phyloP scores from a whole-genome alignment of 2,329 filamentous ascomycete species.

The Penicillium sp. region DNA sequence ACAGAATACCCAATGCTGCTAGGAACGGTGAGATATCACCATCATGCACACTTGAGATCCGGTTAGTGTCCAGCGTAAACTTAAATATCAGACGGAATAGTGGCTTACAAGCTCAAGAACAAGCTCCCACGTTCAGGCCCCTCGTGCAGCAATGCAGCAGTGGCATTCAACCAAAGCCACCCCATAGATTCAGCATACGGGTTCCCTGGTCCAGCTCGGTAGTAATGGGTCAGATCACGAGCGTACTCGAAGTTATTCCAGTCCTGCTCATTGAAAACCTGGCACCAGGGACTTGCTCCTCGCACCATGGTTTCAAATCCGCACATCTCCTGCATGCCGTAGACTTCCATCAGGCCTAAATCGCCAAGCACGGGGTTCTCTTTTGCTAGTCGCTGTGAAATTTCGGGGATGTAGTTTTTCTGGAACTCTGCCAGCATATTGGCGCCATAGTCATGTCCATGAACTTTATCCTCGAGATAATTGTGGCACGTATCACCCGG shows the following conservation, averaged over 20 bases:
- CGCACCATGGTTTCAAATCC: conserved; percentile 57
- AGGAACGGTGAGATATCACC: conserved; percentile 58
- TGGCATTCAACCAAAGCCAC: conserved; percentile 59
- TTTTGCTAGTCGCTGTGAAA: conserved; percentile 44
- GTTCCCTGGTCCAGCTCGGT: conserved; percentile 58
- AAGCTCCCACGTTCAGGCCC: conserved; percentile 47
- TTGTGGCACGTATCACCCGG: conserved; percentile 49
- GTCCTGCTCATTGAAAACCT: conserved; percentile 54
- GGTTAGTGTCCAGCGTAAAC: neutral
- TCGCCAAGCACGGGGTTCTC: conserved; percentile 36
- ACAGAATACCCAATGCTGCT: conserved; percentile 52
- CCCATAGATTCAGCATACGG: conserved; percentile 55
- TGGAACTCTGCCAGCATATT: conserved; percentile 49
- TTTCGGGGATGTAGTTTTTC: conserved; percentile 47
- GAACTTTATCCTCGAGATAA: conserved; percentile 37
- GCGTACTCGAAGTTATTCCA: conserved; percentile 59
- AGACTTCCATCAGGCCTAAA: conserved; percentile 51
- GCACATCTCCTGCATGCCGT: conserved; percentile 61
- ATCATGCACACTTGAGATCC: conserved; percentile 50
- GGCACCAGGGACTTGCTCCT: conserved; percentile 56
- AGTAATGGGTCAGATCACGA: conserved; percentile 58
- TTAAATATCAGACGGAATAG: neutral
- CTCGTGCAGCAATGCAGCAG: conserved; percentile 47
- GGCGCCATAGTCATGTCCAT: conserved; percentile 53
- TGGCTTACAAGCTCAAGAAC: conserved; percentile 58